These are phyloP conservation scores for Sanguinoderma infundibulare DNA, from an alignment of 1,284 basidiomycete species.

Conservation along the genomic window DNA sequence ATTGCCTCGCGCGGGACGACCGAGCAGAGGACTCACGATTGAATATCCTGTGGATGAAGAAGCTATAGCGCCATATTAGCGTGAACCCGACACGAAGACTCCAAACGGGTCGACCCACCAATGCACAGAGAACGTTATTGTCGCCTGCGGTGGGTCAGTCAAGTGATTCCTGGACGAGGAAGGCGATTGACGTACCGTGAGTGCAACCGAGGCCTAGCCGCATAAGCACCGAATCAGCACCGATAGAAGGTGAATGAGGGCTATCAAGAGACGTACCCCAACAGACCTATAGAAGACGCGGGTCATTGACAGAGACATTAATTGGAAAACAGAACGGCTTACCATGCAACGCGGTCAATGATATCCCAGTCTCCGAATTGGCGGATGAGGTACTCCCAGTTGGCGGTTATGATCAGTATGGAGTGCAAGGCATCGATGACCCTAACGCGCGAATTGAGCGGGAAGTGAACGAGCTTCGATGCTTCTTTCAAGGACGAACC, in stretches of 20 bases:
- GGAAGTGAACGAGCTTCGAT: too few species aligned
- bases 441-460: conserved; percentile 8
- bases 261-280: conserved; percentile 14
- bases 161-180: neutral
- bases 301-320: conserved; percentile 32
- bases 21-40: conserved; percentile 17
- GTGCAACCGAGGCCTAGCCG: conserved; percentile 19
- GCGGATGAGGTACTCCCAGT: conserved; percentile 24
- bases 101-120: conserved; percentile 16
- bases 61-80: conserved; percentile 6
- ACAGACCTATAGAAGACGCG: conserved; percentile 10
- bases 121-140: conserved; percentile 24
- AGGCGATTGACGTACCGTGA: conserved; percentile 30
- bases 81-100: neutral
- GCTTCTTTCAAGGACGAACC: conserved; percentile 13
- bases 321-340: conserved; percentile 28
- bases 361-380: conserved; percentile 20
- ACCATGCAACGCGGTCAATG: conserved; percentile 22
- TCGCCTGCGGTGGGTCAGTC: conserved; percentile 7
- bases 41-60: conserved; percentile 25
- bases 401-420: conserved; percentile 16
- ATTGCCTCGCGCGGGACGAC: neutral
- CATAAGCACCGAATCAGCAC: neutral
- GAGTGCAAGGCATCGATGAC: conserved; percentile 21
- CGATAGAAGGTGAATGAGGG: too few species aligned